These are phyloP conservation scores for Backusella tarrabulga DNA, from an alignment of 192 early-diverging fungal genomes.

Conservation along the genomic window DNA sequence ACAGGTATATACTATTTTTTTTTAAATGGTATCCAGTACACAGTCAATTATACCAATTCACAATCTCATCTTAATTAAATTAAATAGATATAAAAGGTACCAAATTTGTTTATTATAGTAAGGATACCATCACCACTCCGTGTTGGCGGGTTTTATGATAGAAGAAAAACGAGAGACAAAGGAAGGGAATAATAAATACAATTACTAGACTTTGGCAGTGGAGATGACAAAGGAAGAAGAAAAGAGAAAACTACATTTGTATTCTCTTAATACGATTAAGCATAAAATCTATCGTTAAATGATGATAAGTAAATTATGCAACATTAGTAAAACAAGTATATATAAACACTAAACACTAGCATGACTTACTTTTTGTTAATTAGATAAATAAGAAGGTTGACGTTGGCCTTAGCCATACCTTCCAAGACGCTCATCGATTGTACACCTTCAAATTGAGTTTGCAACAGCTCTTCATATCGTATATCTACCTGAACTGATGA, in stretches of 20 bases:
- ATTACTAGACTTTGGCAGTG: neutral
- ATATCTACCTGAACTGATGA: conserved; percentile 76
- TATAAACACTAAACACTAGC: neutral
- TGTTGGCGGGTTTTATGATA: neutral
- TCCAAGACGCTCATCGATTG: conserved; percentile 90
- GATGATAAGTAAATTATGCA: neutral
- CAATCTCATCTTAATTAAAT: neutral
- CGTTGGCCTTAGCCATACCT: conserved; percentile 87
- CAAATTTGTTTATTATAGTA: neutral
- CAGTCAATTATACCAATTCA: too few relatives aligned
- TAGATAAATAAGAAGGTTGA: conserved; percentile 92
- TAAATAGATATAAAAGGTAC: neutral
- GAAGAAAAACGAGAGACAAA: neutral
- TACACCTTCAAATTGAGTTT: conserved; percentile 91
- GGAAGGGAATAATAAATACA: neutral
- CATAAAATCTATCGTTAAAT: conserved; percentile 23
- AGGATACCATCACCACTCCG: neutral
- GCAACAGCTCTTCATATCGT: conserved; percentile 91
- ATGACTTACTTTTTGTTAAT: conserved; percentile 93
- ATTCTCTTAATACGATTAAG: neutral
- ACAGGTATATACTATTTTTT: neutral
- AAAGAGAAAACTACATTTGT: neutral
- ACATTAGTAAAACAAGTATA: neutral
- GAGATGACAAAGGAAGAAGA: neutral
- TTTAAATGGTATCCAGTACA: neutral